Base-by-base conservation (phyloP, 345 rosid species). In the Melaleuca alternifolia region DNA sequence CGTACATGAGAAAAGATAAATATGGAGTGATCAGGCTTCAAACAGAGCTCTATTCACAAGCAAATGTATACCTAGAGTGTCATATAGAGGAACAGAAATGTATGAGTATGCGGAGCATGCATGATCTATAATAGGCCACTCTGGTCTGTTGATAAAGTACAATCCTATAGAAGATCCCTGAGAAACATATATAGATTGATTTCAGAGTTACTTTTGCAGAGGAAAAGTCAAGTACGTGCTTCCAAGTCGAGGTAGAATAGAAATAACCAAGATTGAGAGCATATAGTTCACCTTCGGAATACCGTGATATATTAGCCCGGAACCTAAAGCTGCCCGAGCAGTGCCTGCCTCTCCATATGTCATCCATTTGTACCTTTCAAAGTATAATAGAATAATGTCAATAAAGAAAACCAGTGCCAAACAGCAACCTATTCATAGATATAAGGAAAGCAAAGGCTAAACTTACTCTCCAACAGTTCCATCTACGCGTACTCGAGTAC, bases 391-490 rank as follows among this genome's bases (percentile, higher is more conserved):
- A 24, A 88, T 51, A 84, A 51, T 41, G 59, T 33, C 65, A 77
- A 51, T 79, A 37, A 83, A 52, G 83, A 87, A 50, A 84, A 50
- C 23, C 11, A 84, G 88, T 46, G 41, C 84, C 51, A 84, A 82
- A 59, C 56, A 76, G 71, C 46, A 53, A 10, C 20, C 61, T 85
- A 89, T 77, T 18, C 44, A 84, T 83, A 48, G 85, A 85, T 48
- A 57, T 54, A 65, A 86, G 51, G 51, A 82, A 24, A n/a, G 87
- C 15, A 54, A 54, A 82, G 26, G 52, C 24, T 62, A 28, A 85
- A 89, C 99, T 91, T 90, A 97, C 99, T 92, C 99, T 90, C 99
- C 99, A 88, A 96, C 94, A 11, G 98, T 95, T 89, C 99, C 99
- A 89, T 97, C 99, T 79, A 91, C 93, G 44, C 94, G 95, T 84